Evolutionary conservation across 306 rosid species (phyloP), one percentile per base, ranked within the genome.

Genomic region (Dalbergia oliveri): DNA sequence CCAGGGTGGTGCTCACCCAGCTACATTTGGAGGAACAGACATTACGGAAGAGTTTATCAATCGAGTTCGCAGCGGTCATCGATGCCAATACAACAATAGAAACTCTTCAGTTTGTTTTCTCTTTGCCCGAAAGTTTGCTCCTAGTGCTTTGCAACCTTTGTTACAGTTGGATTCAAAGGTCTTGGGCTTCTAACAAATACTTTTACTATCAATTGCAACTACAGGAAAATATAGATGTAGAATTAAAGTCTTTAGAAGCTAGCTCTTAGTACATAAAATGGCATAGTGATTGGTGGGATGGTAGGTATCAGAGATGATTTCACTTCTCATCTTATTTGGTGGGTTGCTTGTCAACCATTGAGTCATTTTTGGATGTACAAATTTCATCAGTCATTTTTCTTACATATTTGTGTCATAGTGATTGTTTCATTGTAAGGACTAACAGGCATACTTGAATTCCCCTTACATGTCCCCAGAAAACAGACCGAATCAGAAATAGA

Each of bases 1-100:
- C 99, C 0, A 83, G 99, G 98, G 99, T 4, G 99, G 99, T 8
- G 79, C 99, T 44, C 99, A 96, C 85, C 99, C 99, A 0, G 98
- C 96, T 1, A 96, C 93, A 4, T 96, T 96, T 15, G 99, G 99
- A 69, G 63, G 80, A 62, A 19, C 79, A 0, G 98, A 96, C 56
- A 82, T 96, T 8, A 88, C 81, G 0, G 83, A 85, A 49, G 93
- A 88, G 35, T 93, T 96, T 72, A 76, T 93, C 65, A 56, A 51
- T 10, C 64, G 94, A 73, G 44, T 89, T 73, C 67, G 56, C 0
- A 66, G 26, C 15, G 87, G 85, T 71, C 86, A 78, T 12, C 81
- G 11, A 16, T 96, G 99, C 87, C 35, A 57, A 31, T 93, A 90
- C 86, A 93, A 96, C 35, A 11, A 79, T 16, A 33, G 47, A 13